Conservation (phyloP, 139 green algal species). For the Asterochloris erici region DNA sequence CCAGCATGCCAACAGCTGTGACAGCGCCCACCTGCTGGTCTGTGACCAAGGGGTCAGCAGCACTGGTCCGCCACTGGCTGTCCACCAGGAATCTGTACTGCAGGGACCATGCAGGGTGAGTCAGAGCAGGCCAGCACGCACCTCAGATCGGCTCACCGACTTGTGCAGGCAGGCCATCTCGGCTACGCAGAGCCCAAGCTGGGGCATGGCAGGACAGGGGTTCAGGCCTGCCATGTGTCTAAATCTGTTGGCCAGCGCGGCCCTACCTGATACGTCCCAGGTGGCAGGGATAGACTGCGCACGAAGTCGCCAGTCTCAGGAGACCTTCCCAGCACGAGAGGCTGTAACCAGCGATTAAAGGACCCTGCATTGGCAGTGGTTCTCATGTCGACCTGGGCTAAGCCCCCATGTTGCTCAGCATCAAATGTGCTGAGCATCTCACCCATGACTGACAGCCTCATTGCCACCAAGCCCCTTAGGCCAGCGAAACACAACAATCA, state of each 20-base stretch:
- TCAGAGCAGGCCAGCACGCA: background rate
- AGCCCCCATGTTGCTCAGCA: too few species aligned
- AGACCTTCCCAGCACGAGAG: constrained; percentile 18
- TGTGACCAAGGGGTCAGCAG: constrained; percentile 33
- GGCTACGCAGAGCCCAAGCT: background rate
- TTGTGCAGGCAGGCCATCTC: too few species aligned
- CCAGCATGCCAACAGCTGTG: too few species aligned
- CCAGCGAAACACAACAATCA: too few species aligned
- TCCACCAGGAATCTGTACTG: constrained; percentile 67
- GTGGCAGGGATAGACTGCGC: constrained; percentile 17
- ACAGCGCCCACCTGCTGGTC: constrained; percentile 15
- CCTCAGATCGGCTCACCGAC: too few species aligned
- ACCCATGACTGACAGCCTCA: too few species aligned
- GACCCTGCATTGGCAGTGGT: constrained; percentile 14
- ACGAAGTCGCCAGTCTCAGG: constrained; percentile 38
- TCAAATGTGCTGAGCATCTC: too few species aligned
- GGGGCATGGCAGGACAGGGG: background rate
- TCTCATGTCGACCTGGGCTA: background rate
- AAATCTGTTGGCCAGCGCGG: background rate
- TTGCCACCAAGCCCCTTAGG: too few species aligned
- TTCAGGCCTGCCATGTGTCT: background rate
- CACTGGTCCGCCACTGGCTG: constrained; percentile 41
- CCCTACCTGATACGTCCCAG: constrained; percentile 28
- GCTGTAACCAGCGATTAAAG: constrained; percentile 39
- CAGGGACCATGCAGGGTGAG: background rate